phyloP scores from a whole-genome alignment of 2,329 filamentous ascomycete species.

The Fusarium acutatum region DNA sequence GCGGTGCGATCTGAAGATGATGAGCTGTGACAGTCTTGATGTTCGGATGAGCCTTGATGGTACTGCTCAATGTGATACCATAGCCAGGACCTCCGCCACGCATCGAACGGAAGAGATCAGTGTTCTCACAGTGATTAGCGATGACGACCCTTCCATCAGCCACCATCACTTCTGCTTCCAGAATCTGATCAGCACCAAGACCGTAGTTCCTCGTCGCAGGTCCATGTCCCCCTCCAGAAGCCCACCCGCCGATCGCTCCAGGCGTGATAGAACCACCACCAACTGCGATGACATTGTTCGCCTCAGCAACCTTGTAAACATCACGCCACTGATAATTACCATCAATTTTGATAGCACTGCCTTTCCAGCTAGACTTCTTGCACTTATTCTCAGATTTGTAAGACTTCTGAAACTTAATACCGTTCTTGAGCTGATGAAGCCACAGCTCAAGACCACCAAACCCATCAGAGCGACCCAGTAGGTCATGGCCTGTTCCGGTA shows the following conservation, averaged over 20 bases:
- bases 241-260: slow-evolving; percentile 24
- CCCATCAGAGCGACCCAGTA: slow-evolving; percentile 21
- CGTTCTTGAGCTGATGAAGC: slow-evolving; percentile 25
- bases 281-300: slow-evolving; percentile 20
- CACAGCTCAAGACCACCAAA: slow-evolving; percentile 24
- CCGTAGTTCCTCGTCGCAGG: slow-evolving; percentile 29
- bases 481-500: slow-evolving; percentile 24
- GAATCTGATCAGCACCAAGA: slow-evolving; percentile 22
- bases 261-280: slow-evolving; percentile 24
- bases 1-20: neutral
- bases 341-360: slow-evolving; percentile 13
- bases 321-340: slow-evolving; percentile 28
- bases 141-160: slow-evolving; percentile 7
- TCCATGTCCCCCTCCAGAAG: slow-evolving; percentile 24
- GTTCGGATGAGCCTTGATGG: slow-evolving; percentile 24
- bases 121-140: slow-evolving; percentile 21
- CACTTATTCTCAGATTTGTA: slow-evolving; percentile 1
- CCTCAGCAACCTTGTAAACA: slow-evolving; percentile 22
- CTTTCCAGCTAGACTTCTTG: slow-evolving; percentile 6
- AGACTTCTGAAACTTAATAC: neutral
- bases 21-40: slow-evolving; percentile 12
- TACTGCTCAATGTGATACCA: slow-evolving; percentile 17
- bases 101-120: slow-evolving; percentile 23
- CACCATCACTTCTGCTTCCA: slow-evolving; percentile 24
- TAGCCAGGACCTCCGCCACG: slow-evolving; percentile 24